Evolutionary conservation across 2,329 filamentous ascomycete species (phyloP), one percentile per base, ranked within the genome.

Genomic region (Biscogniauxia mediterranea): DNA sequence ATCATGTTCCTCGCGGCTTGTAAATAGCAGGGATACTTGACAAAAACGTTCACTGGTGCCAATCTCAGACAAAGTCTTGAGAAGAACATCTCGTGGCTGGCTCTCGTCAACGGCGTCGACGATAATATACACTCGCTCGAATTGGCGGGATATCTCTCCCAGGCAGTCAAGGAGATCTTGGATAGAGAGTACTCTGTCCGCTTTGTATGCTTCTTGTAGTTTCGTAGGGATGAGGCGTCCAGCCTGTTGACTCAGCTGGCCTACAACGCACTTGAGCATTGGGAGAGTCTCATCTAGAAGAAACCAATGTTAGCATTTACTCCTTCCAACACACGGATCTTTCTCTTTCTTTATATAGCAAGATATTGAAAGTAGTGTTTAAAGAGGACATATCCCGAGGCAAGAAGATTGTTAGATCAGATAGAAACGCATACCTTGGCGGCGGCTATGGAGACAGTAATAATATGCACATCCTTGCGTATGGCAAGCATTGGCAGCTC

Each of bases 41-140:
- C 55, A 17, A 54, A 70, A 74, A 11, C 61, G 51, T 1, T 56
- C 17, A 5, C 67, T 57, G 17, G 66, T 70, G 15, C 69, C 67
- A 25, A 75, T 62, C 7, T 56, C 56, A 3, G 56, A 56, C 13
- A 75, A 55, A 21, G 73, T 60, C 7, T 57, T 60, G 2, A 61
- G 54, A 23, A 75, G 52, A n/a, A 68, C 56, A 0, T 58, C 56
- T 13, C 69, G 62, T 17, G 56, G 63, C 15, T 54, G 59, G 38
- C 72, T 75, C 57, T 75, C 73, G 51, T 74, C 73, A 7, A 74
- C 62, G 4, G 72, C 73, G 52, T 74, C 73, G 3, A 75, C 54
- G 3, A 71, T 60, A 1, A 75, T 42, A 25, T 67, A 71, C 8
- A 71, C 66, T 5, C 62, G 61, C 8, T 52, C 49, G 42, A 70